phyloP scores from a whole-genome alignment of 1,284 basidiomycete species.

The Naganishia liquefaciens region DNA sequence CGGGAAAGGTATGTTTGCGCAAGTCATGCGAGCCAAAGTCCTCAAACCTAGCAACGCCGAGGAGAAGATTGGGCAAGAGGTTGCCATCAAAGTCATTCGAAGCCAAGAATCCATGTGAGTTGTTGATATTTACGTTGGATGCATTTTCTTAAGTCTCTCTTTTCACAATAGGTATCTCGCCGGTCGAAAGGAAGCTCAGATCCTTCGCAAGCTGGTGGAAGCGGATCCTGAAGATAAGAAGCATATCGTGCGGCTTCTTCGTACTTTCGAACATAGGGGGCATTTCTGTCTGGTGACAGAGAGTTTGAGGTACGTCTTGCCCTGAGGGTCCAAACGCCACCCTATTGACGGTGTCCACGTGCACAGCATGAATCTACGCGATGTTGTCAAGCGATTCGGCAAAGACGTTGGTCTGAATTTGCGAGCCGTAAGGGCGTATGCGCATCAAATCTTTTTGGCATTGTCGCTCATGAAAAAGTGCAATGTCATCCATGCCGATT shows the following conservation, averaged over 20 bases:
- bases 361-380: constrained; percentile 90
- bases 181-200: constrained; percentile 87
- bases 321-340: constrained; percentile 21
- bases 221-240: constrained; percentile 96
- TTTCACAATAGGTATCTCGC: constrained; percentile 77
- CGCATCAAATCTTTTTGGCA: constrained; percentile 91
- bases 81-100: constrained; percentile 96
- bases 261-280: constrained; percentile 94
- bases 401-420: constrained; percentile 97
- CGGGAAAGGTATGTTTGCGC: constrained; percentile 98
- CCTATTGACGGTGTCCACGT: constrained; percentile 25
- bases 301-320: constrained; percentile 69
- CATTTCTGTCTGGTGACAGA: constrained; percentile 98
- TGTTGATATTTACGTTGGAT: neutral
- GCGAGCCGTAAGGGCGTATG: constrained; percentile 93
- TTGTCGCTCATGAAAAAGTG: constrained; percentile 81
- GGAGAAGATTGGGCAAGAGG: constrained; percentile 64
- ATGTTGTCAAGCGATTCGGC: constrained; percentile 97
- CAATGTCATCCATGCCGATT: constrained; percentile 95
- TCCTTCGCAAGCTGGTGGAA: constrained; percentile 79
- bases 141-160: neutral
- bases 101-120: constrained; percentile 95
- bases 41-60: constrained; percentile 64
- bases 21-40: constrained; percentile 87
- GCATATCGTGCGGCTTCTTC: constrained; percentile 85